phyloP scores from a whole-genome alignment of 768 basidiomycete species.

The Rhizopogon vulgaris region DNA sequence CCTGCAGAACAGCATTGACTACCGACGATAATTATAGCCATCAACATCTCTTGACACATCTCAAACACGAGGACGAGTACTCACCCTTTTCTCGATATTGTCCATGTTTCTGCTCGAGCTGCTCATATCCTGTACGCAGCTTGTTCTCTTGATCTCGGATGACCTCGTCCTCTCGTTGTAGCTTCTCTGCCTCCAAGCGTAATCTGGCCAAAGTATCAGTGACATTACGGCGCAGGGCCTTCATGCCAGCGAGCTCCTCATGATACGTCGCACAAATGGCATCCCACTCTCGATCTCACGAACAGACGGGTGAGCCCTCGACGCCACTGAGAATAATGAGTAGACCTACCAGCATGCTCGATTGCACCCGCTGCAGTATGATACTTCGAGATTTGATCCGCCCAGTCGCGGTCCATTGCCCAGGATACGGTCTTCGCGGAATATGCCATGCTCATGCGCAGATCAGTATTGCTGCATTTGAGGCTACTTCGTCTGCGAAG shows the following conservation, averaged over 20 bases:
- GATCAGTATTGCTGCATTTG: slow-evolving; percentile 45
- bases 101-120: slow-evolving; percentile 34
- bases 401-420: slow-evolving; percentile 64
- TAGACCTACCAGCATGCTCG: slow-evolving; percentile 32
- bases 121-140: slow-evolving; percentile 31
- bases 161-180: slow-evolving; percentile 34
- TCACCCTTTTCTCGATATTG: slow-evolving; percentile 37
- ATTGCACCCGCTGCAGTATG: slow-evolving; percentile 34
- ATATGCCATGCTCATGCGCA: slow-evolving; percentile 41
- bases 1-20: slow-evolving; percentile 39
- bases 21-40: neutral
- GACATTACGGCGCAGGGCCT: slow-evolving; percentile 50
- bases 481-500: slow-evolving; percentile 58
- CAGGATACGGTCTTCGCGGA: slow-evolving; percentile 66
- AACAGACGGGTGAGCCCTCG: neutral
- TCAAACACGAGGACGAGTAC: neutral
- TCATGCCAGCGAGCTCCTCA: slow-evolving; percentile 58
- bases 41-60: slow-evolving; percentile 3
- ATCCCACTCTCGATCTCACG: slow-evolving; percentile 54
- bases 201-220: slow-evolving; percentile 32
- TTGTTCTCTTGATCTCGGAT: slow-evolving; percentile 37
- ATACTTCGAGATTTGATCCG: slow-evolving; percentile 48
- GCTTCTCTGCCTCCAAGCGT: slow-evolving; percentile 32
- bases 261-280: slow-evolving; percentile 49
- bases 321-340: neutral